Conservation (phyloP, 2,329 filamentous ascomycete genomes). For the Pyrenochaeta sp. region DNA sequence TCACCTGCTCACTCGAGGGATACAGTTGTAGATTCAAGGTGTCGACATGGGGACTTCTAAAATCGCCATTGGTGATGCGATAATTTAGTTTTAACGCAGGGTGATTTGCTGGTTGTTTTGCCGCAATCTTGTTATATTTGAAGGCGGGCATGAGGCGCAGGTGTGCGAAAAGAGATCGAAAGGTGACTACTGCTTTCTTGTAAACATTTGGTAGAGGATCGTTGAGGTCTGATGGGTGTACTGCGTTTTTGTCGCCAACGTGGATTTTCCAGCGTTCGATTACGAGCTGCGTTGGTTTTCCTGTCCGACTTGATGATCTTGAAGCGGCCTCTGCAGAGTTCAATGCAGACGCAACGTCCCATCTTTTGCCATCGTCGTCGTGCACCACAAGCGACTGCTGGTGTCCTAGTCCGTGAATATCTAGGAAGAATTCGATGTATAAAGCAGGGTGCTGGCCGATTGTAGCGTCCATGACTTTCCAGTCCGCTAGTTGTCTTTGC, state of each 20-base stretch:
- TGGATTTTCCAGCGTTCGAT: slow-evolving; percentile 92
- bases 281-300: slow-evolving; percentile 72
- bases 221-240: slow-evolving; percentile 64
- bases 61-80: slow-evolving; percentile 73
- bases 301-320: slow-evolving; percentile 56
- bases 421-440: slow-evolving; percentile 89
- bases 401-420: slow-evolving; percentile 77
- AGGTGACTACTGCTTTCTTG: slow-evolving; percentile 96
- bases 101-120: slow-evolving; percentile 71
- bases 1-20: slow-evolving; percentile 60
- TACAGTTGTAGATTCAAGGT: slow-evolving; percentile 74
- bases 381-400: slow-evolving; percentile 87
- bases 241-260: slow-evolving; percentile 67
- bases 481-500: slow-evolving; percentile 78
- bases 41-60: slow-evolving; percentile 65
- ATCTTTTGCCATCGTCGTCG: slow-evolving; percentile 88
- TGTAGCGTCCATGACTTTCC: slow-evolving; percentile 80
- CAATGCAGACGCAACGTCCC: slow-evolving; percentile 88
- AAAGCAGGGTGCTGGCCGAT: slow-evolving; percentile 81
- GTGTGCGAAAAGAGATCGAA: slow-evolving; percentile 85
- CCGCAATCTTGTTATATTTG: slow-evolving; percentile 79
- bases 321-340: slow-evolving; percentile 63
- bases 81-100: slow-evolving; percentile 76
- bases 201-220: slow-evolving; percentile 84
- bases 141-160: slow-evolving; percentile 84